Percentiles rank a stretch among this genome's conserved stretches.
phyloP scores from a whole-genome alignment of 2,329 filamentous ascomycete species.

The Colletotrichum incanum region DNA sequence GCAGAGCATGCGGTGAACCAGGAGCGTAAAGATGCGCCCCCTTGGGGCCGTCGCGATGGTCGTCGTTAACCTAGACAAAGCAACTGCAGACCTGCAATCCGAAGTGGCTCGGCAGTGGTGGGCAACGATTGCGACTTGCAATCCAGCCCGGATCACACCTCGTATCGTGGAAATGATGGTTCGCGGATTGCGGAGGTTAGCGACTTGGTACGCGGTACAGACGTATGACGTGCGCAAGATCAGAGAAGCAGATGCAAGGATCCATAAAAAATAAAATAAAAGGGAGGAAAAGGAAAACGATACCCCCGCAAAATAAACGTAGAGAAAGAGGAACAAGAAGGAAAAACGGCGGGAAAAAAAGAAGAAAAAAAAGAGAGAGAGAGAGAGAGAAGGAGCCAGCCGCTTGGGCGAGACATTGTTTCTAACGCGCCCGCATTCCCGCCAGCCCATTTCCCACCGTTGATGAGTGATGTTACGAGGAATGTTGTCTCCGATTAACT shows the following conservation, averaged over 20 bases:
- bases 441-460: constrained; percentile 39
- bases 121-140: background rate
- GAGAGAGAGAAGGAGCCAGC: constrained; percentile 17
- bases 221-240: constrained; percentile 23
- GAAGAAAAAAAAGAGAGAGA: too few species aligned
- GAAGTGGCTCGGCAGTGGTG: background rate
- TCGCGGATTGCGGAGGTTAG: background rate
- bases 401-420: constrained; percentile 40
- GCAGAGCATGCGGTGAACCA: background rate
- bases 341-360: background rate
- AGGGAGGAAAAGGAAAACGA: background rate
- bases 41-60: constrained; percentile 2
- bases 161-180: background rate
- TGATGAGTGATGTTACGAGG: constrained; percentile 13
- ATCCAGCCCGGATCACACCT: background rate
- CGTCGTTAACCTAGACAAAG: constrained; percentile 1
- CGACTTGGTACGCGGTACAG: background rate
- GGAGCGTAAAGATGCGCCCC: background rate
- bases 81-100: background rate
- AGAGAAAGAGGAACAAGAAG: constrained; percentile 1
- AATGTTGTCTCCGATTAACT: constrained; percentile 36
- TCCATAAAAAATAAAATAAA: background rate
- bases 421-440: constrained; percentile 33
- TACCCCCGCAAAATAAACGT: constrained; percentile 16
- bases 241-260: background rate